Base-by-base conservation (phyloP, 441 rosid genomes). In the Mallotus repandus region DNA sequence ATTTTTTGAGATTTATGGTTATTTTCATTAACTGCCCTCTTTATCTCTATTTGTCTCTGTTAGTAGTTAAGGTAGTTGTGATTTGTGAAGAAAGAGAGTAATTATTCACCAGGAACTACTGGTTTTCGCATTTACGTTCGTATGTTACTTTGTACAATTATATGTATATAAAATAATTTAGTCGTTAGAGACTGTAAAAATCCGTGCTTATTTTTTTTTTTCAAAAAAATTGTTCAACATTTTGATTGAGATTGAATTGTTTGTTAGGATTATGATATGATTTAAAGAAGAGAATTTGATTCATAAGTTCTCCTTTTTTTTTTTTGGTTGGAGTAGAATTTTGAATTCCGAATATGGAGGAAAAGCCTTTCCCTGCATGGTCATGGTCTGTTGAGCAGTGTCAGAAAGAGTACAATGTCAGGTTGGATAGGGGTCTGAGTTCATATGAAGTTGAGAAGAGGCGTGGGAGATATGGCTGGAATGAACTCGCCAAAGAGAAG, bases 401-500 rank as follows among this genome's bases (percentile, higher is more conserved):
- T 74, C 65, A 87, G 82, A 89, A 86, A 77, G 89, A 85, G 76
- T 86, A 83, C 78, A 86, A 76, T 58, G 96, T 89, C 71, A 88
- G 83, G 75, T 72, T 84, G 49, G 96, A 91, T 54, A 86, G 84
- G 74, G 98, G 98, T 75, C 69, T 91, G 76, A 80, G 78, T 66
- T 74, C 76, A 58, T 74, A 80, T 56, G 93, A 93, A 70, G 94
- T 85, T n/a, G 88, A 88, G 84, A 89, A 78, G 84, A 86, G 83
- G 70, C 91, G 84, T 7, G 84, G 83, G 73, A 87, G 78, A 56
- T 81, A 86, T 68, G 97, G 98, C 15, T 89, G 88, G 89, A 93
- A 93, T 75, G 98, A 93, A 77, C 98, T 93, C 5, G 82, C 89
- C 32, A 93, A 87, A 79, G 94, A 86, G 84, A 89, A 89, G 81